These are phyloP conservation scores for Chloridella minuta DNA, from an alignment of 352 stramenopile genomes.

Conservation along the genomic window DNA sequence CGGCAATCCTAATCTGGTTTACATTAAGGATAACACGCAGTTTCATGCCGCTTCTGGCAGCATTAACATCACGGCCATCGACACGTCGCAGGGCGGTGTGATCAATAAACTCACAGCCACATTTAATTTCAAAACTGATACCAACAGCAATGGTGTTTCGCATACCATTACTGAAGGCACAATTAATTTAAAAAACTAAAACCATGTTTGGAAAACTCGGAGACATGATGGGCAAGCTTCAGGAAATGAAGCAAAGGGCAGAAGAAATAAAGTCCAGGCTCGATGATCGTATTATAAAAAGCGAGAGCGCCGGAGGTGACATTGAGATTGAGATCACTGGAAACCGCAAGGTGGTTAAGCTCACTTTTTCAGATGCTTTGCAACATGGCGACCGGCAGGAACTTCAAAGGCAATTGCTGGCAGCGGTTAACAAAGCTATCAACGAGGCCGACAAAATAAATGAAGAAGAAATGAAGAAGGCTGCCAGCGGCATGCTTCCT, in stretches of 20 bases:
- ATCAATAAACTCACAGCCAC: background rate
- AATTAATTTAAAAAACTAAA: background rate
- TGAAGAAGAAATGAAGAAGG: slow-evolving; percentile 1
- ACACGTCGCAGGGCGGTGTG: background rate
- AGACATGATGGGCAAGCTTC: background rate
- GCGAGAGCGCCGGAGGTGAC: background rate
- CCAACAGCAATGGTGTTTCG: background rate
- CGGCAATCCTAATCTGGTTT: background rate
- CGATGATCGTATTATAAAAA: background rate
- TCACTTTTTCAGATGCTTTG: background rate
- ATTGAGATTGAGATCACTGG: background rate
- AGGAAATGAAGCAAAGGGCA: background rate
- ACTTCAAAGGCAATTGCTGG: background rate
- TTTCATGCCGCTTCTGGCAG: background rate
- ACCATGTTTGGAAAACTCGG: background rate
- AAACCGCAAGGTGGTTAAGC: background rate
- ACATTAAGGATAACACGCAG: background rate
- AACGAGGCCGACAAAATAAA: background rate
- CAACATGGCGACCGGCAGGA: background rate
- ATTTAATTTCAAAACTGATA: background rate
- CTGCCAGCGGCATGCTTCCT: background rate
- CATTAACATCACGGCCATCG: background rate
- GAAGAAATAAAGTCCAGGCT: background rate
- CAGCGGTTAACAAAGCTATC: background rate
- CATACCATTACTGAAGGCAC: background rate